Evolutionary conservation across 257 asterid species (phyloP).

Genomic region (Eucommia ulmoides): DNA sequence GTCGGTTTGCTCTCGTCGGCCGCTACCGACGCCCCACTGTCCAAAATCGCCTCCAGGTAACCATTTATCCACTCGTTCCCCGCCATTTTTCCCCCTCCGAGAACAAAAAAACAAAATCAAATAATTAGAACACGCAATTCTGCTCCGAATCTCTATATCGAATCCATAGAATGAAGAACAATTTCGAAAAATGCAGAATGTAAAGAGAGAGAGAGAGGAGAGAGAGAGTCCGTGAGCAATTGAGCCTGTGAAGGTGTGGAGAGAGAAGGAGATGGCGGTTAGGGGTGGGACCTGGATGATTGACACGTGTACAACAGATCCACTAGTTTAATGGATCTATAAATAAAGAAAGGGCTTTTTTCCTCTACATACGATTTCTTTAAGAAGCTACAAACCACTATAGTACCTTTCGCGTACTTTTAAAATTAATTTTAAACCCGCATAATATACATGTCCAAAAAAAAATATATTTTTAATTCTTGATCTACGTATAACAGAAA

Average conservation of each 20-base stretch:
- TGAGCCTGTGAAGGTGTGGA: too few species aligned
- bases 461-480: too few species aligned
- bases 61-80: conserved; percentile 95
- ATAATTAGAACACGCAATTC: too few species aligned
- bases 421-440: not conserved
- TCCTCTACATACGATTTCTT: not conserved
- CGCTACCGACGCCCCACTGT: conserved; percentile 56
- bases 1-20: conserved; percentile 31
- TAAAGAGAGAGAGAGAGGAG: conserved; percentile 1
- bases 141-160: too few species aligned
- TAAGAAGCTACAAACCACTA: too few species aligned
- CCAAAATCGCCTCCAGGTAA: conserved; percentile 77
- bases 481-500: too few species aligned
- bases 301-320: conserved; percentile 24
- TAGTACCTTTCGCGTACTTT: not conserved
- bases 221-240: too few species aligned
- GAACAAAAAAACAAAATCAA: not conserved
- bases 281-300: conserved; percentile 19
- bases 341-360: not conserved
- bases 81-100: conserved; percentile 29
- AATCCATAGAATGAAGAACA: not conserved
- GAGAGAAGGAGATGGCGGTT: conserved; percentile 43
- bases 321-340: conserved; percentile 10
- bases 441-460: not conserved
- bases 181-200: not conserved